Conservation (phyloP, 2,329 filamentous ascomycete species). For the Lomentospora prolificans region DNA sequence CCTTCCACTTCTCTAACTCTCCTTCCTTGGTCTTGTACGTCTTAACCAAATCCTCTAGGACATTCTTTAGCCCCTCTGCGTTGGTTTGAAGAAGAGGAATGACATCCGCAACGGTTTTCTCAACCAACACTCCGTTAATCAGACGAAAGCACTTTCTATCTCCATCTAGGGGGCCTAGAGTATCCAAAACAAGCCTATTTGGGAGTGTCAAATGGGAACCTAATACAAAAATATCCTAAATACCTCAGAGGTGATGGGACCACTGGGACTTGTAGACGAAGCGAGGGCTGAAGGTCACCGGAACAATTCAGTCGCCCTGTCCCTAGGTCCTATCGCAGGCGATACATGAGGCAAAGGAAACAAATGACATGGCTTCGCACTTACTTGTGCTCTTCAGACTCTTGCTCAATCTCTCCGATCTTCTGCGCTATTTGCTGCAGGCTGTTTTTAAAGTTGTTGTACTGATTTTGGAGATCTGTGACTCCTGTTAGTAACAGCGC, state of each 20-base stretch:
- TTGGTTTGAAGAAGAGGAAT: conserved; percentile 87
- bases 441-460: conserved; percentile 65
- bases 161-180: conserved; percentile 67
- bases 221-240: background rate
- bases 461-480: conserved; percentile 69
- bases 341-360: too few species aligned
- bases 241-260: background rate
- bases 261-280: too few species aligned
- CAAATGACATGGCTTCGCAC: too few species aligned
- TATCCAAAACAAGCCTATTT: conserved; percentile 82
- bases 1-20: conserved; percentile 97
- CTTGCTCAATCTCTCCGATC: conserved; percentile 95
- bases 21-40: conserved; percentile 93
- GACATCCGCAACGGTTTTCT: conserved; percentile 88
- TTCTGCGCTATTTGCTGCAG: conserved; percentile 91
- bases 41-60: conserved; percentile 88
- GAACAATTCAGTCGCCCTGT: too few species aligned
- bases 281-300: too few species aligned
- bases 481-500: conserved; percentile 9
- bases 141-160: conserved; percentile 97
- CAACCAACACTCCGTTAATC: conserved; percentile 93
- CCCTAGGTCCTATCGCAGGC: too few species aligned
- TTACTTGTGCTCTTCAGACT: conserved; percentile 96
- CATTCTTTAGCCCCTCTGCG: conserved; percentile 85
- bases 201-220: conserved; percentile 12